Percentiles rank a stretch among this genome's conserved stretches.
phyloP scores from a whole-genome alignment of 192 early-diverging fungal genomes.

The Mortierella claussenii region DNA sequence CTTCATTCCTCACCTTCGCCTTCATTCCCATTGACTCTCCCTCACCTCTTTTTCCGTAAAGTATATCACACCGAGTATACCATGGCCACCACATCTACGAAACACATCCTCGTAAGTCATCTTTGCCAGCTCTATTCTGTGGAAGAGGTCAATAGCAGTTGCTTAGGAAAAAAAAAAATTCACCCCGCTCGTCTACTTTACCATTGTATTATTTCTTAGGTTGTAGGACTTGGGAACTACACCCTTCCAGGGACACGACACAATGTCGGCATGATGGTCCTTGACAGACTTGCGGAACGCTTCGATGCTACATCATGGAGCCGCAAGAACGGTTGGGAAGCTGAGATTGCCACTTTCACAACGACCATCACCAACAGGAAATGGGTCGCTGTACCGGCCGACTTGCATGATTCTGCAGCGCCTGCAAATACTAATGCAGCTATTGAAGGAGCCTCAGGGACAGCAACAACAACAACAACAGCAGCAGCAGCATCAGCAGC shows the following conservation, averaged over 20 bases:
- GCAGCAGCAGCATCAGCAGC: not conserved
- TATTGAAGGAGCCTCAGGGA: not conserved
- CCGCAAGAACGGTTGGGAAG: conserved; percentile 37
- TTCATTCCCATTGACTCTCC: too few relatives aligned
- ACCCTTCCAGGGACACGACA: conserved; percentile 73
- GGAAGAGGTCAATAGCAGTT: too few relatives aligned
- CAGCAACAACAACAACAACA: not conserved
- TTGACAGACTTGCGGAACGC: conserved; percentile 64
- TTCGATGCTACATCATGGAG: conserved; percentile 59
- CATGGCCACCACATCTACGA: too few relatives aligned
- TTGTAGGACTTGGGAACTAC: conserved; percentile 81
- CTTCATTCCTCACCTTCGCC: too few relatives aligned
- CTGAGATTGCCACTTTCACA: conserved; percentile 27
- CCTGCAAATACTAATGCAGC: not conserved
- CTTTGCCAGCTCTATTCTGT: too few relatives aligned
- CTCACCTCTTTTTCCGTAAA: too few relatives aligned
- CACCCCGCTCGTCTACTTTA: not conserved
- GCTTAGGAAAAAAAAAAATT: too few relatives aligned
- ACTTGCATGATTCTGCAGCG: not conserved
- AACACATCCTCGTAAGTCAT: too few relatives aligned
- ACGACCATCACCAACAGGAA: conserved; percentile 19
- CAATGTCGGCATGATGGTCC: conserved; percentile 77
- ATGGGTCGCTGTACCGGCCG: conserved; percentile 5
- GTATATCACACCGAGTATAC: too few relatives aligned
- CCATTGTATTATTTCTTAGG: conserved; percentile 27